Evolutionary conservation across 2,329 filamentous ascomycete genomes (phyloP).

Genomic region (Sporothrix sp.): DNA sequence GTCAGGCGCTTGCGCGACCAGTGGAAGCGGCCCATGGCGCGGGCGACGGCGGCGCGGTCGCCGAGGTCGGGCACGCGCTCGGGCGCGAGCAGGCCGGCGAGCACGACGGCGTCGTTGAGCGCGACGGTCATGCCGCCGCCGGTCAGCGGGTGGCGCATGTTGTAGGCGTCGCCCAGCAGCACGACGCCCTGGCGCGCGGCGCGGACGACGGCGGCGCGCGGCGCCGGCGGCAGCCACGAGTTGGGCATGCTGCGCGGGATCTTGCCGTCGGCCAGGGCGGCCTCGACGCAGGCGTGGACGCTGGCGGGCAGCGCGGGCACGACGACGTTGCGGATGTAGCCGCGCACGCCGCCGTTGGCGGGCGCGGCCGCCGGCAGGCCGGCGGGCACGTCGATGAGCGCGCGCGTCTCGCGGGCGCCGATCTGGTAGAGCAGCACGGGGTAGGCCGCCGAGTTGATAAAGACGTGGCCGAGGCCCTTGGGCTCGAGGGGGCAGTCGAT

Average conservation of each 20-base stretch:
- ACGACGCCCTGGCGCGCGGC: slow-evolving; percentile 61
- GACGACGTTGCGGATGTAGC: slow-evolving; percentile 66
- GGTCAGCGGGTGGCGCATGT: slow-evolving; percentile 98
- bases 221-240: slow-evolving; percentile 68
- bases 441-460: slow-evolving; percentile 58
- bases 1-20: slow-evolving; percentile 76
- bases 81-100: slow-evolving; percentile 65
- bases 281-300: slow-evolving; percentile 63
- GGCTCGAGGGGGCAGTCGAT: slow-evolving; percentile 74
- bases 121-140: slow-evolving; percentile 98
- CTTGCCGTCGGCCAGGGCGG: slow-evolving; percentile 66
- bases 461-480: slow-evolving; percentile 72
- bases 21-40: slow-evolving; percentile 68
- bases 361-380: slow-evolving; percentile 63
- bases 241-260: slow-evolving; percentile 87
- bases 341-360: slow-evolving; percentile 71
- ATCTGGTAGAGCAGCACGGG: slow-evolving; percentile 95
- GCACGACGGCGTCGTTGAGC: slow-evolving; percentile 78
- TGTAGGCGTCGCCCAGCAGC: slow-evolving; percentile 86
- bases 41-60: slow-evolving; percentile 54
- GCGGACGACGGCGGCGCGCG: slow-evolving; percentile 25
- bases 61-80: slow-evolving; percentile 57
- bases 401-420: slow-evolving; percentile 84
- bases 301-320: slow-evolving; percentile 64
- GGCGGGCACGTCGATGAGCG: slow-evolving; percentile 77